phyloP scores from a whole-genome alignment of 2,329 filamentous ascomycete species.

The Cryphonectria nitschkei region DNA sequence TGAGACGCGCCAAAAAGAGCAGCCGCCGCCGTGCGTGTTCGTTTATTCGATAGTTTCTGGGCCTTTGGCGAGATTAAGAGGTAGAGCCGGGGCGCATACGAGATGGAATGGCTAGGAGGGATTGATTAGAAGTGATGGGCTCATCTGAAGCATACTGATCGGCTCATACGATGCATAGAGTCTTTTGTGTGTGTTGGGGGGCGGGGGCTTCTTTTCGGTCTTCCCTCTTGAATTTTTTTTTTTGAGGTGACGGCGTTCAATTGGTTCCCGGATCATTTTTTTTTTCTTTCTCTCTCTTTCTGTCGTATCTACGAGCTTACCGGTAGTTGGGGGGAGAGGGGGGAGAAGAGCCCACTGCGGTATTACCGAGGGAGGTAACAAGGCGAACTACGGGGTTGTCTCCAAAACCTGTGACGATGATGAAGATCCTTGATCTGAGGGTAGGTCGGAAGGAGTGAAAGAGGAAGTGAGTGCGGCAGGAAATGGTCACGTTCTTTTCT shows the following conservation, averaged over 20 bases:
- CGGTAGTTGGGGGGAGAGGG: not conserved
- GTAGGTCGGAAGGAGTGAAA: no score
- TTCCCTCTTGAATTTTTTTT: no score
- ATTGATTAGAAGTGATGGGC: not conserved
- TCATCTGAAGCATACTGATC: not conserved
- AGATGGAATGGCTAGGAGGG: not conserved
- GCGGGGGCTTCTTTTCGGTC: no score
- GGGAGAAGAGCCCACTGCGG: not conserved
- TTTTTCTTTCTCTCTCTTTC: not conserved
- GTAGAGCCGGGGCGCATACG: not conserved
- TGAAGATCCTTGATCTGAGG: not conserved
- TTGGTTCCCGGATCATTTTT: not conserved
- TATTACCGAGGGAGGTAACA: slow-evolving; percentile 2
- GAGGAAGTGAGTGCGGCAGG: not conserved
- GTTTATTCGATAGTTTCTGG: not conserved
- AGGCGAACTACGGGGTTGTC: not conserved
- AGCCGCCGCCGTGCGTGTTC: not conserved
- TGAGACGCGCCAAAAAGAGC: slow-evolving; percentile 4
- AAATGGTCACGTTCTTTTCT: not conserved
- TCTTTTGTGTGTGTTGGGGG: not conserved
- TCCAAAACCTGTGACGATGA: not conserved
- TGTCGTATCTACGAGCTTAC: slow-evolving; percentile 6
- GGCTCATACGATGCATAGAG: not conserved
- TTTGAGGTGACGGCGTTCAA: not conserved
- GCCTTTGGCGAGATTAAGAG: not conserved